These are phyloP conservation scores for Lagenaria siceraria DNA, from an alignment of 306 rosid species.

Conservation along the genomic window DNA sequence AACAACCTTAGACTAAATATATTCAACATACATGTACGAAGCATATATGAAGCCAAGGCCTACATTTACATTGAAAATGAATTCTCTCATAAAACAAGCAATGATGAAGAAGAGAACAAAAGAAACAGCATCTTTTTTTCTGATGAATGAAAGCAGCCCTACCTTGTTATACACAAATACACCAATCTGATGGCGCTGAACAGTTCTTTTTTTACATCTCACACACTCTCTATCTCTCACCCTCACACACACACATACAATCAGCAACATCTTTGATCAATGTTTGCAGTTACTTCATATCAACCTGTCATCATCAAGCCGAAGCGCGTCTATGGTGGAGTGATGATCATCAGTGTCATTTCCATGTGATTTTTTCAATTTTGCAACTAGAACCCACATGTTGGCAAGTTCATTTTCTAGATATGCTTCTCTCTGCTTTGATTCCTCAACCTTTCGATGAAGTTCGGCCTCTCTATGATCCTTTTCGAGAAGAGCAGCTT, in stretches of 20 bases:
- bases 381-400: constrained; percentile 99
- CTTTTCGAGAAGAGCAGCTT: constrained; percentile 60
- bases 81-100: neutral
- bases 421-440: constrained; percentile 85
- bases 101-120: neutral
- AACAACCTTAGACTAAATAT: neutral
- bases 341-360: constrained; percentile 42
- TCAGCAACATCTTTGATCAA: neutral
- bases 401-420: constrained; percentile 94
- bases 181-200: neutral
- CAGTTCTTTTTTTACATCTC: neutral
- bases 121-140: neutral
- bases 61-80: neutral
- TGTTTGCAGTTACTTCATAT: neutral
- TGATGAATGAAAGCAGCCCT: neutral
- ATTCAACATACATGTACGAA: neutral
- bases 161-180: constrained; percentile 3
- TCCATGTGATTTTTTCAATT: constrained; percentile 69
- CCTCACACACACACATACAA: neutral
- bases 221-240: neutral
- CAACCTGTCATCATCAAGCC: constrained; percentile 37
- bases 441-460: constrained; percentile 71
- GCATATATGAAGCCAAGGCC: neutral
- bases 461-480: constrained; percentile 73
- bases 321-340: constrained; percentile 35